Conservation (phyloP, 179 eudicot species). For the Vitellaria paradoxa region DNA sequence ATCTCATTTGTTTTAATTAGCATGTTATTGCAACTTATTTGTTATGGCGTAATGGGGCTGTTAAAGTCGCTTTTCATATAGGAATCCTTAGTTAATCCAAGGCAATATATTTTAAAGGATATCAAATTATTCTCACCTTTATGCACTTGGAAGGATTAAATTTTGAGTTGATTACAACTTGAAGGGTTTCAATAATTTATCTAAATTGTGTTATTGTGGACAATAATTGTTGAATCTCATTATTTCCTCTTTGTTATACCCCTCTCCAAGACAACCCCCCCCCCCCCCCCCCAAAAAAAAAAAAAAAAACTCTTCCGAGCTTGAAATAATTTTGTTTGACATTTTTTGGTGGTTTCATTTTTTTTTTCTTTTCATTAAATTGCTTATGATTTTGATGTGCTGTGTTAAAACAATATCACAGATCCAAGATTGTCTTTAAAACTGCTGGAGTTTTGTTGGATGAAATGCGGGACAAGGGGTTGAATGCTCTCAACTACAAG, state of each 20-base stretch:
- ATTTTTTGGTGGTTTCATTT: neutral
- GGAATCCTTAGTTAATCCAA: neutral
- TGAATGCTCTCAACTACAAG: conserved; percentile 83
- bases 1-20: neutral
- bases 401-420: conserved; percentile 16
- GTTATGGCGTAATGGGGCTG: neutral
- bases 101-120: neutral
- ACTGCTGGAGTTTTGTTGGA: conserved; percentile 96
- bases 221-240: neutral
- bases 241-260: neutral
- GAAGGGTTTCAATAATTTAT: neutral
- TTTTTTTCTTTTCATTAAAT: neutral
- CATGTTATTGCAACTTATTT: neutral
- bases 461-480: conserved; percentile 90
- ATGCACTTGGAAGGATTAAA: neutral
- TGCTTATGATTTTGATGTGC: neutral
- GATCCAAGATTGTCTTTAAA: conserved; percentile 83
- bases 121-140: conserved; percentile 1
- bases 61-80: neutral
- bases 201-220: too few species aligned
- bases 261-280: neutral
- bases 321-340: neutral
- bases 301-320: neutral
- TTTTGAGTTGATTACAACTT: neutral
- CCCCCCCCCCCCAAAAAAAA: too few species aligned